Percentiles rank a stretch among this genome's conserved stretches.
These are phyloP conservation scores for Fusarium floridanum DNA, from an alignment of 2,329 filamentous ascomycete genomes.

Conservation along the genomic window DNA sequence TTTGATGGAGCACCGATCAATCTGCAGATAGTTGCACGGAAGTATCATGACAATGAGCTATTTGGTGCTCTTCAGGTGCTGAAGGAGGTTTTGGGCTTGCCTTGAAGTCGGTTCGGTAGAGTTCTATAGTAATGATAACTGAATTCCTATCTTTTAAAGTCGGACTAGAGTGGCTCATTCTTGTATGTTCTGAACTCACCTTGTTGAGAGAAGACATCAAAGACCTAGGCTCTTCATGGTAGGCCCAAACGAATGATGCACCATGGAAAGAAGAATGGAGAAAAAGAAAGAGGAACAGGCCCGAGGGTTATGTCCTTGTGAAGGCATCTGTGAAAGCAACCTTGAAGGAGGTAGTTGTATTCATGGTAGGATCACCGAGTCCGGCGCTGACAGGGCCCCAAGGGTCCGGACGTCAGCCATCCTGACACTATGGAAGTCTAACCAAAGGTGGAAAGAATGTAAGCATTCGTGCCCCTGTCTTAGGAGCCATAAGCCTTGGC, in stretches of 20 bases:
- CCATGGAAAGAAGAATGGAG: neutral
- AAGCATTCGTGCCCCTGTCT: neutral
- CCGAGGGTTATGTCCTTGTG: neutral
- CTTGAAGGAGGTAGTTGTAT: neutral
- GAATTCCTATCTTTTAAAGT: neutral
- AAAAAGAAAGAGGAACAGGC: neutral
- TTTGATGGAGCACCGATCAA: slow-evolving; percentile 52
- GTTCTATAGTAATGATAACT: neutral
- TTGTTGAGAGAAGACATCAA: neutral
- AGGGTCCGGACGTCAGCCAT: neutral
- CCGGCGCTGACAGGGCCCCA: neutral
- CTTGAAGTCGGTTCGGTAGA: neutral
- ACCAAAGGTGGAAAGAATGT: neutral
- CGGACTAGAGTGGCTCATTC: neutral
- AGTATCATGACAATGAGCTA: slow-evolving; percentile 52
- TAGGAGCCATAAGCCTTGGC: neutral
- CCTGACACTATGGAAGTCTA: neutral
- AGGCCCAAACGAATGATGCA: neutral
- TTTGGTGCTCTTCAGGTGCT: slow-evolving; percentile 48
- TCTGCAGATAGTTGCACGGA: slow-evolving; percentile 52
- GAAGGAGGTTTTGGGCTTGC: slow-evolving; percentile 19
- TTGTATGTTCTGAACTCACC: neutral
- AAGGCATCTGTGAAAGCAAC: neutral
- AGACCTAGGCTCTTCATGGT: neutral
- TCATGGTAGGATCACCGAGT: neutral